phyloP scores from a whole-genome alignment of 208 protist genomes.

The Trypanosoma mega region DNA sequence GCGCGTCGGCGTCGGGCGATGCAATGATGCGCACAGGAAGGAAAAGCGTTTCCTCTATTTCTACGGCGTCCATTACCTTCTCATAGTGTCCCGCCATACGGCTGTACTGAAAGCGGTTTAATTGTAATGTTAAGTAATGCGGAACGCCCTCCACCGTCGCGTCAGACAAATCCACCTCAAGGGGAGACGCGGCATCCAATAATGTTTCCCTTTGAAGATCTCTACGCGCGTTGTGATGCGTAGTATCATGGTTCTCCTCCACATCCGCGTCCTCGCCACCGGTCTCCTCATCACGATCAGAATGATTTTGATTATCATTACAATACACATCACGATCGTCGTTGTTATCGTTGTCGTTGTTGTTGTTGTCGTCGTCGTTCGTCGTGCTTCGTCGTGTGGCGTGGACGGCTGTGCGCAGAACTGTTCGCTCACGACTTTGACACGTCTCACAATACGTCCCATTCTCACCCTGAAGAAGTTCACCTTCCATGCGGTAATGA shows the following conservation, averaged over 20 bases:
- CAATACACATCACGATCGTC: too few species aligned
- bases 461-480: constrained; percentile 58
- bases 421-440: constrained; percentile 31
- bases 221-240: too few species aligned
- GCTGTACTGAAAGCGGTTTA: constrained; percentile 65
- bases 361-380: constrained; percentile 1
- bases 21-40: constrained; percentile 31
- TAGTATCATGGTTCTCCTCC: too few species aligned
- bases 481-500: constrained; percentile 34
- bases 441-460: constrained; percentile 49
- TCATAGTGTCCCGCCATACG: constrained; percentile 29
- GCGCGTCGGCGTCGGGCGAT: not conserved
- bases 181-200: too few species aligned
- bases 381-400: constrained; percentile 7
- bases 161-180: too few species aligned
- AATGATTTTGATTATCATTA: too few species aligned
- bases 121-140: constrained; percentile 51
- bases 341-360: constrained; percentile 3
- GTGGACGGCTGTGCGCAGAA: constrained; percentile 38
- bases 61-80: constrained; percentile 51
- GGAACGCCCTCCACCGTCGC: constrained; percentile 42
- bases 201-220: too few species aligned
- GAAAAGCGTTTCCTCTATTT: constrained; percentile 49
- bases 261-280: too few species aligned
- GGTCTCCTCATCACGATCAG: not conserved